A percentile compares a stretch with the other conserved stretches of the same genome.
Evolutionary conservation across 129 eudicot genomes (phyloP).

Genomic region (Logfia minima): DNA sequence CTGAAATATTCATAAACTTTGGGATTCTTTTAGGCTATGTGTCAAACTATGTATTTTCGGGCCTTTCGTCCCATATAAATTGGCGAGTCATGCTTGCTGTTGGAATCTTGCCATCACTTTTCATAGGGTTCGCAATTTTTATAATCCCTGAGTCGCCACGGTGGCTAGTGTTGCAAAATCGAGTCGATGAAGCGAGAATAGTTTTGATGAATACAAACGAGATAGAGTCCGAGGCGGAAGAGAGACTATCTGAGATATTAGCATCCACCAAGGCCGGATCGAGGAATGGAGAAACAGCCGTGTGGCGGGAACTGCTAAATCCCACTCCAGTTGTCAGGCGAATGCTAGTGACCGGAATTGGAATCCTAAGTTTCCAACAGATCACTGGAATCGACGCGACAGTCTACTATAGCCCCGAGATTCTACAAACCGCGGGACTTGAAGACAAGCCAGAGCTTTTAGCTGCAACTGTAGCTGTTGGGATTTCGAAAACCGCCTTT

Average conservation of each 20-base stretch:
- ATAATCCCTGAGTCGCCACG: conserved; percentile 77
- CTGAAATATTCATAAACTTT: conserved; percentile 49
- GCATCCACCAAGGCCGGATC: conserved; percentile 48
- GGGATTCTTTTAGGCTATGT: no score
- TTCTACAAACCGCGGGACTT: conserved; percentile 56
- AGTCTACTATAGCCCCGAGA: conserved; percentile 72
- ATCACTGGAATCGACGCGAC: conserved; percentile 80
- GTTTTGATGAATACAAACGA: conserved; percentile 55
- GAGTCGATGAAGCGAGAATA: conserved; percentile 59
- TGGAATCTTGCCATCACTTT: conserved; percentile 61
- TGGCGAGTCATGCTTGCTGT: conserved; percentile 81
- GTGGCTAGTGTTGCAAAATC: conserved; percentile 61
- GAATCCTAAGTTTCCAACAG: conserved; percentile 77
- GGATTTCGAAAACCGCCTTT: conserved; percentile 58
- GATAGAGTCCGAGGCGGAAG: conserved; percentile 52
- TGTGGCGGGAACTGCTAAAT: conserved; percentile 56
- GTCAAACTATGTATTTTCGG: no score
- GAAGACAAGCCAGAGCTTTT: conserved; percentile 49
- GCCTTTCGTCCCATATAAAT: conserved; percentile 29
- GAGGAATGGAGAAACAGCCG: conserved; percentile 38
- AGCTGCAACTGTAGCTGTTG: conserved; percentile 83
- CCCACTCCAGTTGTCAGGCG: conserved; percentile 59
- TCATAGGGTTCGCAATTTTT: conserved; percentile 55
- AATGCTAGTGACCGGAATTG: conserved; percentile 67
- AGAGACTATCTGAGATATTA: conserved; percentile 60